These are phyloP conservation scores for Pseudogymnoascus sp. DNA, from an alignment of 2,329 filamentous ascomycete species.

Conservation along the genomic window DNA sequence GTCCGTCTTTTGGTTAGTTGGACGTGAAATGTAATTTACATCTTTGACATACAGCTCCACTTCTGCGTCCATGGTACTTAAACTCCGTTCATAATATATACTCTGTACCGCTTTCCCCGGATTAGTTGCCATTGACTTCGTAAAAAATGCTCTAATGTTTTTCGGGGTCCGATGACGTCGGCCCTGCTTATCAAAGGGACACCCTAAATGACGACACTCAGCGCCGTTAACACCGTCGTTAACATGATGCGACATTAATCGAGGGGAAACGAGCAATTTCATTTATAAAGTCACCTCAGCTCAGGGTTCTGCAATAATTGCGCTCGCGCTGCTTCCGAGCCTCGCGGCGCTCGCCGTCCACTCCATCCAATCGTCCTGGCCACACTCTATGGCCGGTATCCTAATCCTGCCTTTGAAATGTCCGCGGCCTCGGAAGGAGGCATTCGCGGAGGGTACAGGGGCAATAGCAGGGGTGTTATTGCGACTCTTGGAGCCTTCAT, in stretches of 20 bases:
- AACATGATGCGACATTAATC: background rate
- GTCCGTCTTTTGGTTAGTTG: background rate
- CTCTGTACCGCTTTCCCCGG: background rate
- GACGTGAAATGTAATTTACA: background rate
- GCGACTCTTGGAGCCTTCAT: slow-evolving; percentile 24
- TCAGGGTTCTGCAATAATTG: background rate
- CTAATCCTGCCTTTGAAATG: background rate
- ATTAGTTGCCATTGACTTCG: background rate
- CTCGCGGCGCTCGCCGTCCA: background rate
- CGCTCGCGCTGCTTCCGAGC: background rate
- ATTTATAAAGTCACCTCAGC: background rate
- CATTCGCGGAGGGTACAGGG: background rate
- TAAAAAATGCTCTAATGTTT: background rate
- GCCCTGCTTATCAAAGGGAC: background rate
- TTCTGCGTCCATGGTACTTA: background rate
- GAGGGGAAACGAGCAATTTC: background rate
- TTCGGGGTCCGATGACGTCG: slow-evolving; percentile 1
- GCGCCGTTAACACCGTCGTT: no score
- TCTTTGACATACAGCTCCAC: background rate
- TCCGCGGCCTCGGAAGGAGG: background rate
- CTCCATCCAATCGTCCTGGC: background rate
- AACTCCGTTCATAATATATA: no score
- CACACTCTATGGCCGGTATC: background rate
- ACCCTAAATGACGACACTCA: background rate
- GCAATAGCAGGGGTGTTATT: background rate